phyloP scores from a whole-genome alignment of 352 stramenopile species.

The Thalassiosira hispida region DNA sequence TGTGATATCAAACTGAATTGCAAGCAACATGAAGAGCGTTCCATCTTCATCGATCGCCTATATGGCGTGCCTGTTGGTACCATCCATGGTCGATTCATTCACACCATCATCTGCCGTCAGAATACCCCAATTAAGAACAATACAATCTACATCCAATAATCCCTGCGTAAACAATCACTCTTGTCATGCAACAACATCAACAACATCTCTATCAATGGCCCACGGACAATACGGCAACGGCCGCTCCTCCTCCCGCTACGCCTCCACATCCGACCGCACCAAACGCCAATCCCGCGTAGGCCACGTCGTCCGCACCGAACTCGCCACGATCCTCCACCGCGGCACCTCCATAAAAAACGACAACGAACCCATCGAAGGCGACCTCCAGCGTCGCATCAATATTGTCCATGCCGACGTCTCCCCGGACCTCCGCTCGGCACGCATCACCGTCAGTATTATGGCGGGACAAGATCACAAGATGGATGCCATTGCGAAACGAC shows the following conservation, averaged over 20 bases:
- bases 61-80: neutral
- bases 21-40: slow-evolving; percentile 8
- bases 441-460: slow-evolving; percentile 82
- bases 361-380: slow-evolving; percentile 71
- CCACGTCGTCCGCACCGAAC: slow-evolving; percentile 81
- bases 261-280: slow-evolving; percentile 52
- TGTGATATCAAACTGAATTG: slow-evolving; percentile 1
- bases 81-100: neutral
- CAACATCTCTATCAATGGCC: slow-evolving; percentile 34
- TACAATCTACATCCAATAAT: neutral
- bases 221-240: slow-evolving; percentile 50
- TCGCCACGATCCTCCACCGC: slow-evolving; percentile 79
- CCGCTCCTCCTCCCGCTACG: slow-evolving; percentile 56
- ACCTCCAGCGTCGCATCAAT: slow-evolving; percentile 81
- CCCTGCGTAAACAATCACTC: neutral
- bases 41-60: slow-evolving; percentile 7
- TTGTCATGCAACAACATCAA: neutral
- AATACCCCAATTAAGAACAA: neutral
- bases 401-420: slow-evolving; percentile 86
- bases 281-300: slow-evolving; percentile 86
- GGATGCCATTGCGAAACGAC: slow-evolving; percentile 78
- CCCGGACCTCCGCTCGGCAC: slow-evolving; percentile 84
- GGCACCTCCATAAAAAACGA: slow-evolving; percentile 74
- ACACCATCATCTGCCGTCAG: neutral
- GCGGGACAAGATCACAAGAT: slow-evolving; percentile 20